These are phyloP conservation scores for Verticillium nubilum DNA, from an alignment of 2,329 filamentous ascomycete species.

Conservation along the genomic window DNA sequence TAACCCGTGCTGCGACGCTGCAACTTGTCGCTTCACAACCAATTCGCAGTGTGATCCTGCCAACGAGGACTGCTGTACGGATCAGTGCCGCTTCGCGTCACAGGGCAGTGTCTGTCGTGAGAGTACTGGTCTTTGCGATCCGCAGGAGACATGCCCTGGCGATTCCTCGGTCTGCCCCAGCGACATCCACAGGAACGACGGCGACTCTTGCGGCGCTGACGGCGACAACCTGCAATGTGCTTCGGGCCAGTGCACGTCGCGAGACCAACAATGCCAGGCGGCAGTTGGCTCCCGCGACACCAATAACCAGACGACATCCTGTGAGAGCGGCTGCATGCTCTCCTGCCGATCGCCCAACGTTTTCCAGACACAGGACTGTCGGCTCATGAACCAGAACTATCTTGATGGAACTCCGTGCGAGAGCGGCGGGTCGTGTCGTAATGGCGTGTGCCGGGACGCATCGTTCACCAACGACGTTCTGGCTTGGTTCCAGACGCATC, in stretches of 20 bases:
- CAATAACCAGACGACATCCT: constrained; percentile 75
- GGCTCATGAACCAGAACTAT: constrained; percentile 78
- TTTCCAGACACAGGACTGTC: constrained; percentile 59
- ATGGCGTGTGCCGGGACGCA: constrained; percentile 71
- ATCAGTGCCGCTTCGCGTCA: constrained; percentile 60
- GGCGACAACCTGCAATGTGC: constrained; percentile 69
- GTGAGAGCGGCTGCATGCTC: constrained; percentile 68
- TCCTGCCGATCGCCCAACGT: constrained; percentile 62
- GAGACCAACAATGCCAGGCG: constrained; percentile 81
- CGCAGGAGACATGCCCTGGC: constrained; percentile 77
- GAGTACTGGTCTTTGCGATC: constrained; percentile 78
- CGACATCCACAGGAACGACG: constrained; percentile 67
- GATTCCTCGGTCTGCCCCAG: constrained; percentile 65
- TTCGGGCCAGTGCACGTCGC: constrained; percentile 89
- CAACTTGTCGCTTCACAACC: constrained; percentile 77
- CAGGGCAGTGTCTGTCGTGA: constrained; percentile 71
- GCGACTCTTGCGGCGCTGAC: constrained; percentile 59
- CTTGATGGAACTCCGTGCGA: constrained; percentile 84
- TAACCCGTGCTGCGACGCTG: constrained; percentile 79
- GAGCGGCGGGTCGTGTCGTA: constrained; percentile 71
- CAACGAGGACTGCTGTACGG: constrained; percentile 78
- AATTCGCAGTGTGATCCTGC: constrained; percentile 72
- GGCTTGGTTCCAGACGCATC: constrained; percentile 72
- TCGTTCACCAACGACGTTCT: constrained; percentile 65
- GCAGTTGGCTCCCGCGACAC: constrained; percentile 71